Conservation (phyloP, 768 basidiomycete genomes). For the Boletellus sp. region DNA sequence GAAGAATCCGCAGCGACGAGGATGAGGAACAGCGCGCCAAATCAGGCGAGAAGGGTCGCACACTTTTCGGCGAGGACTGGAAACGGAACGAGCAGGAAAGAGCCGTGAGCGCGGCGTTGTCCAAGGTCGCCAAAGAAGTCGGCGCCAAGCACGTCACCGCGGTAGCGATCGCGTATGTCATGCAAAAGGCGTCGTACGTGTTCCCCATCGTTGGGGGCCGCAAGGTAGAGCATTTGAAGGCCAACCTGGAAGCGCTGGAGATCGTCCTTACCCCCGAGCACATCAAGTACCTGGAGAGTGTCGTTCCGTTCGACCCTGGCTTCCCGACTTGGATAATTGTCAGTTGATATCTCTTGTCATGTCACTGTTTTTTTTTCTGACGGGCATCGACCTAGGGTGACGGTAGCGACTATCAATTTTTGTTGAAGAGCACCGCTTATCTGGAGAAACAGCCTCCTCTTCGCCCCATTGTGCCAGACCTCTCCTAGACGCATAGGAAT, state of each 20-base stretch:
- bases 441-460: neutral
- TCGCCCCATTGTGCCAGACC: neutral
- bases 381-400: neutral
- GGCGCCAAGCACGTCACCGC: neutral
- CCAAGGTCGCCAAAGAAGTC: neutral
- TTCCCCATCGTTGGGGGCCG: neutral
- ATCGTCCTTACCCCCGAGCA: neutral
- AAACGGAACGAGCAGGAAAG: neutral
- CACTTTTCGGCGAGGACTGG: neutral
- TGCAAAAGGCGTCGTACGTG: neutral
- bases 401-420: neutral
- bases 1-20: neutral
- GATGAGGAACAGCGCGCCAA: neutral
- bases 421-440: neutral
- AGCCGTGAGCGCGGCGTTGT: neutral
- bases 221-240: neutral
- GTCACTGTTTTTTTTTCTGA: neutral
- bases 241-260: neutral
- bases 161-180: neutral
- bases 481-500: neutral
- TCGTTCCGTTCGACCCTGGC: neutral
- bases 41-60: neutral
- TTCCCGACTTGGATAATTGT: neutral
- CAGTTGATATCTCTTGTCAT: neutral
- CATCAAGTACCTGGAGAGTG: neutral